Conservation (phyloP, 768 basidiomycete species). For the Termitomyces sp. region DNA sequence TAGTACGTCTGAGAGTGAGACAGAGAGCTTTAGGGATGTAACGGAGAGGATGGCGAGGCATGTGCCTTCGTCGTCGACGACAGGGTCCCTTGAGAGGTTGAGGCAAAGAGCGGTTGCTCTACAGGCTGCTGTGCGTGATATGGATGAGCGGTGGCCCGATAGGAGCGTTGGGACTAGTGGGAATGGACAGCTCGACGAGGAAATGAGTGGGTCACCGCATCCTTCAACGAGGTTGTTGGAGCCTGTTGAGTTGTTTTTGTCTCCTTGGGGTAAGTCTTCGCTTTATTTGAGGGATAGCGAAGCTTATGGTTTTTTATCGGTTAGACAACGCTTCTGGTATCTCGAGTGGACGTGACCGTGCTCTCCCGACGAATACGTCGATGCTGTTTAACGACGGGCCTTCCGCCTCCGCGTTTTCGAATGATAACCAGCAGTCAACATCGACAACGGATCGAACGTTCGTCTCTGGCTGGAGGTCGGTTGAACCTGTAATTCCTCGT, state of each 20-base stretch:
- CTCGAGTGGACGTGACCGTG: neutral
- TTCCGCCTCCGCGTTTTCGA: neutral
- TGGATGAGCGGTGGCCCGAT: neutral
- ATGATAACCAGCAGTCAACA: neutral
- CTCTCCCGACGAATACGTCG: slow-evolving; percentile 4
- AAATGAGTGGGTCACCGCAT: neutral
- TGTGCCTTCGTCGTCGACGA: neutral
- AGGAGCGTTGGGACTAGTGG: neutral
- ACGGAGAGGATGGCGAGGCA: neutral
- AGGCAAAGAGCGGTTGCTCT: neutral
- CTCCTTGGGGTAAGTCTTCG: neutral
- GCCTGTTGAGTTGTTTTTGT: neutral
- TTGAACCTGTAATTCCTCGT: neutral
- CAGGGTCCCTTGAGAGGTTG: neutral
- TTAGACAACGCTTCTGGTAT: neutral
- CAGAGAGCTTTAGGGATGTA: neutral
- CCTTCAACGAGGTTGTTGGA: neutral
- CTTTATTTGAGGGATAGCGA: neutral
- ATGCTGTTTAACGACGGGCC: slow-evolving; percentile 8
- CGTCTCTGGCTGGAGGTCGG: neutral
- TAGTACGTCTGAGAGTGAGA: neutral
- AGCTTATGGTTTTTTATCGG: neutral
- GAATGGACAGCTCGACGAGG: neutral
- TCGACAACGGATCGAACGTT: neutral
- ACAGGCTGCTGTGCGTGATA: neutral